Evolutionary conservation across 306 rosid genomes (phyloP), one percentile per base, ranked within the genome.

Genomic region (Datisca glomerata): DNA sequence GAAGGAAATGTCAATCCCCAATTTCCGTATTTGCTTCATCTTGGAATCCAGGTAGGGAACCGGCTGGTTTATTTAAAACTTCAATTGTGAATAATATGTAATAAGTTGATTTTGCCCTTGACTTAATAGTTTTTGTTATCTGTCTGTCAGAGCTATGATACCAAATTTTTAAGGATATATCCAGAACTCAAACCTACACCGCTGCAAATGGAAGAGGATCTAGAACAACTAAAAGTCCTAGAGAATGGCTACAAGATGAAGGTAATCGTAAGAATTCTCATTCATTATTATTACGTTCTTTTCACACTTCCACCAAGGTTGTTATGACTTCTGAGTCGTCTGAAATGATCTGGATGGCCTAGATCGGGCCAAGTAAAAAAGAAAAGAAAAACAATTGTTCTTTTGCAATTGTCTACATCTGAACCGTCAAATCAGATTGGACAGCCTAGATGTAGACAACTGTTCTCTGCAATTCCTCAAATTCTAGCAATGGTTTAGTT

Each of bases 231-330:
- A 36, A 89, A 89, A 64, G 95, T 89, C 67, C 81, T 89, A 15
- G 98, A 89, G 67, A 81, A 89, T 57, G 98, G 97, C 52, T 89
- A 89, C 67, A 89, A 68, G 65, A 89, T 89, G 95, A 89, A 83
- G 97, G 98, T 89, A 60, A n/a, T 45, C 43, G 9, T 20, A 8
- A 44, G 47, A 18, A 11, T 32, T 16, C 42, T 49, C 15, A 13
- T 9, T 3, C 7, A 12, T 50, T 34, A 4, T 25, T 25, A 25
- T 4, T 4, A 25, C n/a, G n/a, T n/a, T n/a, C n/a, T n/a, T n/a
- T n/a, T n/a, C n/a, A n/a, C n/a, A n/a, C n/a, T n/a, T n/a, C n/a
- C n/a, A n/a, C n/a, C n/a, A n/a, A n/a, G n/a, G n/a, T n/a, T n/a
- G n/a, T n/a, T n/a, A n/a, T n/a, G n/a, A n/a, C n/a, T n/a, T n/a